phyloP scores from a whole-genome alignment of 176 grass and related monocot genomes.

The Triticum urartu region DNA sequence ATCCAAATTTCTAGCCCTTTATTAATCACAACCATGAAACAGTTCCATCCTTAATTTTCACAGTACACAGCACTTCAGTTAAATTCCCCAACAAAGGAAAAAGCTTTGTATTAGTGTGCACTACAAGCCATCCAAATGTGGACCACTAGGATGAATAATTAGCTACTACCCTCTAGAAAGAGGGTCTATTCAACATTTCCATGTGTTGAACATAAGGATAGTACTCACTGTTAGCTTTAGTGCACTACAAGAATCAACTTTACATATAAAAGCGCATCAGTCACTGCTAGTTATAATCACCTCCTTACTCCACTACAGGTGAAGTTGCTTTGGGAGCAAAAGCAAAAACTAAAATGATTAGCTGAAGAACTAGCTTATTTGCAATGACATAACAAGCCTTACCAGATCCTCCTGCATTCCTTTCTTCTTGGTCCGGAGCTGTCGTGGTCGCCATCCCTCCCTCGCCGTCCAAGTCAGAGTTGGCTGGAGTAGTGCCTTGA shows the following conservation, averaged over 20 bases:
- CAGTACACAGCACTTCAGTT: background rate
- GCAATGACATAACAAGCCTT: background rate
- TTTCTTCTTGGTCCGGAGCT: background rate
- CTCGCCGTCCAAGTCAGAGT: background rate
- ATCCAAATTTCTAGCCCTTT: background rate
- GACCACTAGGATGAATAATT: conserved; percentile 16
- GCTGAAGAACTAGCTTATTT: background rate
- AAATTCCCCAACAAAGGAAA: background rate
- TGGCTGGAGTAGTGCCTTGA: background rate
- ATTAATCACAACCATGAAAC: background rate
- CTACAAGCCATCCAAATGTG: conserved; percentile 19
- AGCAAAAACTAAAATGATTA: background rate
- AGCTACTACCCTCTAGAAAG: conserved; percentile 26
- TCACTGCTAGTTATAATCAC: background rate
- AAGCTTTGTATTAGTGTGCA: conserved; percentile 16
- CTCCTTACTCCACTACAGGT: conserved; percentile 1
- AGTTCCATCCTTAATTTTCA: conserved; percentile 17
- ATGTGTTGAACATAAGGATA: conserved; percentile 9
- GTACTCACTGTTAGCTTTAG: conserved; percentile 30
- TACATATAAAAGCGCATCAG: conserved; percentile 29
- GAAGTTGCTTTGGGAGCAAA: background rate
- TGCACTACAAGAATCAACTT: conserved; percentile 6
- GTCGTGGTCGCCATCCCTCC: background rate
- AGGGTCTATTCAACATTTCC: background rate
- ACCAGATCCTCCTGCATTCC: conserved; percentile 22